Percentiles rank a stretch among this genome's conserved stretches.
These are phyloP conservation scores for Rhizopogon rudus DNA, from an alignment of 768 basidiomycete genomes.

Conservation along the genomic window DNA sequence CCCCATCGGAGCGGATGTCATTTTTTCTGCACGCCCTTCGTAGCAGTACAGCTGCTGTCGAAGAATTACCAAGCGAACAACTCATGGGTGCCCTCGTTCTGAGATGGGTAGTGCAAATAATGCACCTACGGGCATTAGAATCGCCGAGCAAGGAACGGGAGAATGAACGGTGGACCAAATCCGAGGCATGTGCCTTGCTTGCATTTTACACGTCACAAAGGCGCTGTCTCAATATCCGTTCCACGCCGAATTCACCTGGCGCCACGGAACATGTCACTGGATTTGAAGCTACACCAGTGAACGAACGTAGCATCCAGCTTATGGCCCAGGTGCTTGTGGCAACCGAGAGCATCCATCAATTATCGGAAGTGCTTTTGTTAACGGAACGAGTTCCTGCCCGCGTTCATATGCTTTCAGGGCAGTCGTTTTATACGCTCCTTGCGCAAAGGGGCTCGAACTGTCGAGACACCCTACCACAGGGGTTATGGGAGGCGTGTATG, in stretches of 20 bases:
- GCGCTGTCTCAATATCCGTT: slow-evolving; percentile 2
- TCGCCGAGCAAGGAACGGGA: slow-evolving; percentile 51
- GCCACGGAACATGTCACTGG: slow-evolving; percentile 6
- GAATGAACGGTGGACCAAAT: slow-evolving; percentile 63
- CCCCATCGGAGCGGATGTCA: slow-evolving; percentile 46
- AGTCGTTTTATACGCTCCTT: slow-evolving; percentile 50
- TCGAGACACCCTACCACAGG: slow-evolving; percentile 21
- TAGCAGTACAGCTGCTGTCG: slow-evolving; percentile 48
- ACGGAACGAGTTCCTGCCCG: slow-evolving; percentile 40
- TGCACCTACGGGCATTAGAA: slow-evolving; percentile 49
- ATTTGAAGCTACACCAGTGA: slow-evolving; percentile 25
- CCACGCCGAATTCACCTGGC: slow-evolving; percentile 10
- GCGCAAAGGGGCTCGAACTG: slow-evolving; percentile 23
- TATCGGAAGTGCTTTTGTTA: slow-evolving; percentile 61
- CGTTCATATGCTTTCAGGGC: slow-evolving; percentile 53
- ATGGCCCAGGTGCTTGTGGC: slow-evolving; percentile 59
- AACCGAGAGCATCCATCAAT: slow-evolving; percentile 52
- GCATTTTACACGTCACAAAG: slow-evolving; percentile 35
- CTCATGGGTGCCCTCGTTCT: slow-evolving; percentile 51
- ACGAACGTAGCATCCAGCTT: slow-evolving; percentile 63
- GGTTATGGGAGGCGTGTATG: slow-evolving; percentile 43
- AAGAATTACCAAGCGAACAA: slow-evolving; percentile 39
- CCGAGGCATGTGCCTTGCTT: slow-evolving; percentile 58
- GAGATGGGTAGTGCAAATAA: slow-evolving; percentile 54
- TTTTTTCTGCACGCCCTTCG: slow-evolving; percentile 52